Conservation (phyloP, 768 basidiomycete species). For the Mycena alexandri region DNA sequence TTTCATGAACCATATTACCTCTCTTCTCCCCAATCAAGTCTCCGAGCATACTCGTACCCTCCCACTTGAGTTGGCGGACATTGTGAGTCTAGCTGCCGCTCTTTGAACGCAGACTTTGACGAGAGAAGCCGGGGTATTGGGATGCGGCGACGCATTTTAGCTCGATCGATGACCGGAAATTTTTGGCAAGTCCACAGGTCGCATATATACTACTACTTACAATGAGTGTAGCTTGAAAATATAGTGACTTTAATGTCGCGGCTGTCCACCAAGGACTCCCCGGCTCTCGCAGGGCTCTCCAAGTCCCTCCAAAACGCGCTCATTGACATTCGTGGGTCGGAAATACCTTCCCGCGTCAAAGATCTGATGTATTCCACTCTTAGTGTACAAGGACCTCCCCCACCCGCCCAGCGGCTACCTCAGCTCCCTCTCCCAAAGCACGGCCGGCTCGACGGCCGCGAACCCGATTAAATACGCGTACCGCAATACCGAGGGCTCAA, state of each 20-base stretch:
- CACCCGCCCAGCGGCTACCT: constrained; percentile 77
- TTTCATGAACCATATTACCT: constrained; percentile 22
- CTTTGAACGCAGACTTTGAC: neutral
- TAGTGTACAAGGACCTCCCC: constrained; percentile 85
- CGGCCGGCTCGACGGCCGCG: constrained; percentile 28
- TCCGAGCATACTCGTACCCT: constrained; percentile 19
- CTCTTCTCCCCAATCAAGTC: constrained; percentile 15
- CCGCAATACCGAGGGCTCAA: constrained; percentile 71
- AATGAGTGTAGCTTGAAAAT: constrained; percentile 70
- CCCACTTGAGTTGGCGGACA: constrained; percentile 19
- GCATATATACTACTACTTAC: constrained; percentile 19
- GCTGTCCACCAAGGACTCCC: constrained; percentile 44
- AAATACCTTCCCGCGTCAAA: neutral
- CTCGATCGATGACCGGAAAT: constrained; percentile 68
- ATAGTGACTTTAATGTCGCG: constrained; percentile 71
- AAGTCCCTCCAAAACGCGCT: constrained; percentile 60
- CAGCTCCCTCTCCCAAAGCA: constrained; percentile 37
- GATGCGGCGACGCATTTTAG: constrained; percentile 61
- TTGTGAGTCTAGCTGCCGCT: neutral
- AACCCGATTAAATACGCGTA: constrained; percentile 60
- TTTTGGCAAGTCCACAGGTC: constrained; percentile 59
- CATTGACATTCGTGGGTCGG: constrained; percentile 67
- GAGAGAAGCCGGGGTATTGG: constrained; percentile 54
- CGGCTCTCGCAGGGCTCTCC: constrained; percentile 39
- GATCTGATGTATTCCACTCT: neutral